phyloP scores from a whole-genome alignment of 805 yeast species.

The Lachancea thermotolerans region DNA sequence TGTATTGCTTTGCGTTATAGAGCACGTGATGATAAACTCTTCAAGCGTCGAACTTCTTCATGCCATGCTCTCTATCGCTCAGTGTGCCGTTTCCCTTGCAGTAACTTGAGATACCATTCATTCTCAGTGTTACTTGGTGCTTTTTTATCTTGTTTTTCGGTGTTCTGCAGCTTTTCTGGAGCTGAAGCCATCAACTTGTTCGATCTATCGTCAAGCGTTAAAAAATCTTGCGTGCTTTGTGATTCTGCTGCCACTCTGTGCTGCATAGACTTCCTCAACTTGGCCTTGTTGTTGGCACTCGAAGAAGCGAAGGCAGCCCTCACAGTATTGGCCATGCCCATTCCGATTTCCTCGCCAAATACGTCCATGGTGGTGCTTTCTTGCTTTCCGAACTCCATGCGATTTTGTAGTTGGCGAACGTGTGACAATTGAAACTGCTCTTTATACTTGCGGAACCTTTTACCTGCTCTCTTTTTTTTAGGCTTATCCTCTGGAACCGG shows the following conservation, averaged over 20 bases:
- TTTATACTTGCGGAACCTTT: conserved; percentile 69
- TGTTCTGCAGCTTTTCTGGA: conserved; percentile 12
- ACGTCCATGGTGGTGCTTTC: conserved; percentile 58
- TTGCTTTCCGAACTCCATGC: conserved; percentile 72
- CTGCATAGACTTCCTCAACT: conserved; percentile 56
- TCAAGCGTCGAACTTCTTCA: no score
- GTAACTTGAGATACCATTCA: conserved; percentile 5
- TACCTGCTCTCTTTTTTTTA: conserved; percentile 83
- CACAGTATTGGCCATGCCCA: conserved; percentile 54
- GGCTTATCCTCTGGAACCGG: conserved; percentile 69
- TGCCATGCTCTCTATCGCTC: no score
- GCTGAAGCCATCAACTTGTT: conserved; percentile 11
- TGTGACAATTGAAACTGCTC: conserved; percentile 79
- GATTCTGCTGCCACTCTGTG: conserved; percentile 32
- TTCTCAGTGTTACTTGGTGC: conserved; percentile 3
- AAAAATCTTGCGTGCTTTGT: conserved; percentile 1
- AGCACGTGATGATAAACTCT: not conserved
- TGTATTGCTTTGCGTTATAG: not conserved
- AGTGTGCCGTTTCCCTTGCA: not conserved
- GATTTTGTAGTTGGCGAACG: conserved; percentile 73
- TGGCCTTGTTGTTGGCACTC: conserved; percentile 44
- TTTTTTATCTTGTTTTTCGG: not conserved
- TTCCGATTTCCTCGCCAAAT: conserved; percentile 75
- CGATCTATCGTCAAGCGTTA: conserved; percentile 3
- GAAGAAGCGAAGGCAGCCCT: conserved; percentile 19